These are phyloP conservation scores for Begonia masoniana DNA, from an alignment of 306 rosid genomes.

Conservation along the genomic window DNA sequence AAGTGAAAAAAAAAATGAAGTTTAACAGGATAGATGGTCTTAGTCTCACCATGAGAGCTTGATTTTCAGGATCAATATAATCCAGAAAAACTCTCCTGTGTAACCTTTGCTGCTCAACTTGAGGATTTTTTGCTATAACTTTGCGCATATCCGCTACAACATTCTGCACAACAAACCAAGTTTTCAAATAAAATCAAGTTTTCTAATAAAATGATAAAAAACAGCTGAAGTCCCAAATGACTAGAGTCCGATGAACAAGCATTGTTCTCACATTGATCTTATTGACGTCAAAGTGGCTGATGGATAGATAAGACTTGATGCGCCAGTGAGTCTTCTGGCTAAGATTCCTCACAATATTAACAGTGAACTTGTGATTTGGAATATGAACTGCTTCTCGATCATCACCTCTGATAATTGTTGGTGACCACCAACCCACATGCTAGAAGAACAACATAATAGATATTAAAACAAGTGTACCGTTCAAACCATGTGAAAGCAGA, in stretches of 20 bases:
- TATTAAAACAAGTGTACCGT: neutral
- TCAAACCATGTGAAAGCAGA: neutral
- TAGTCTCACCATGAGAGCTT: constrained; percentile 64
- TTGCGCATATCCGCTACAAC: constrained; percentile 98
- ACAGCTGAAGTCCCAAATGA: constrained; percentile 3
- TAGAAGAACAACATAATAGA: constrained; percentile 14
- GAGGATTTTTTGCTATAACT: constrained; percentile 91
- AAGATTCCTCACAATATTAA: constrained; percentile 88
- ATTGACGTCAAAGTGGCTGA: constrained; percentile 89
- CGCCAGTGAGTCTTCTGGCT: constrained; percentile 99
- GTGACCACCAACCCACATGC: constrained; percentile 99
- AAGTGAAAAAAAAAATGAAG: too few relatives aligned
- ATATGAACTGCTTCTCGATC: constrained; percentile 99
- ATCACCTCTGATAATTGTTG: constrained; percentile 94
- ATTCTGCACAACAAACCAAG: constrained; percentile 34
- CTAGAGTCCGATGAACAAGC: neutral
- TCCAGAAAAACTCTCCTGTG: constrained; percentile 95
- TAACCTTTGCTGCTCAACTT: constrained; percentile 96
- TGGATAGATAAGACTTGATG: constrained; percentile 74
- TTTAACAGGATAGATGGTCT: neutral
- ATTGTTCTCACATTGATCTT: constrained; percentile 77
- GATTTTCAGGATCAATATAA: constrained; percentile 61
- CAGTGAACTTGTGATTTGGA: constrained; percentile 96
- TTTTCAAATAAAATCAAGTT: constrained; percentile 12
- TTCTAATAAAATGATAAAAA: constrained; percentile 8